These are phyloP conservation scores for Dothistroma septosporum DNA, from an alignment of 2,329 filamentous ascomycete genomes.

Conservation along the genomic window DNA sequence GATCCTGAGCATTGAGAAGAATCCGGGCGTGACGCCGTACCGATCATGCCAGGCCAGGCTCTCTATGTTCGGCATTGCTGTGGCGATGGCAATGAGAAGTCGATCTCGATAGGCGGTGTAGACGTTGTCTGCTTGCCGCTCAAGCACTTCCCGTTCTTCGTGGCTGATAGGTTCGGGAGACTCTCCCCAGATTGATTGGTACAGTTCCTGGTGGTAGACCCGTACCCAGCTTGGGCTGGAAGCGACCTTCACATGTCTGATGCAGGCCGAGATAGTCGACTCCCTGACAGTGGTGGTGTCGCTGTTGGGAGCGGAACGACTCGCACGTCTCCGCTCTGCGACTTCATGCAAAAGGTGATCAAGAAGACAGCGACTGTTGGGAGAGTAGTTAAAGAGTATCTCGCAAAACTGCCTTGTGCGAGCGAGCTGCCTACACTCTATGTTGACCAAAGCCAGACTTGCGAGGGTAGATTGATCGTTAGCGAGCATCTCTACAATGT, in stretches of 20 bases:
- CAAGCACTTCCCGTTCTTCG: not conserved
- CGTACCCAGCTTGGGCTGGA: not conserved
- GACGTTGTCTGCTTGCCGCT: not conserved
- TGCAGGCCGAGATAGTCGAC: not conserved
- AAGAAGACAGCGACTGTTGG: not conserved
- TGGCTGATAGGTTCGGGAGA: not conserved
- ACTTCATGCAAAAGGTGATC: not conserved
- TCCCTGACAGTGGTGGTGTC: not conserved
- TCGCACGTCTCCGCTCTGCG: not conserved
- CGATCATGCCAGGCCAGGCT: not conserved
- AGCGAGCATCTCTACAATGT: not conserved
- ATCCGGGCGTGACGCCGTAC: not conserved
- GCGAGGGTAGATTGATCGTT: not conserved
- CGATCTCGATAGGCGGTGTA: not conserved
- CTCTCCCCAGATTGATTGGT: not conserved
- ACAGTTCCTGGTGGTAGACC: not conserved
- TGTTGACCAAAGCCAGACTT: not conserved
- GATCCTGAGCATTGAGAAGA: not conserved
- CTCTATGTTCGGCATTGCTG: not conserved
- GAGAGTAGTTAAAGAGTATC: not conserved
- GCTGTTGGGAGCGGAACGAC: not conserved
- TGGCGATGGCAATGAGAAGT: not conserved
- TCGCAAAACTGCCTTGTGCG: conserved; percentile 1
- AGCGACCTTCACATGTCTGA: not conserved
- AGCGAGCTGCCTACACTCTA: conserved; percentile 1